Evolutionary conservation across 164 flowering plant genomes (phyloP).

Genomic region (Liquidambar formosana): DNA sequence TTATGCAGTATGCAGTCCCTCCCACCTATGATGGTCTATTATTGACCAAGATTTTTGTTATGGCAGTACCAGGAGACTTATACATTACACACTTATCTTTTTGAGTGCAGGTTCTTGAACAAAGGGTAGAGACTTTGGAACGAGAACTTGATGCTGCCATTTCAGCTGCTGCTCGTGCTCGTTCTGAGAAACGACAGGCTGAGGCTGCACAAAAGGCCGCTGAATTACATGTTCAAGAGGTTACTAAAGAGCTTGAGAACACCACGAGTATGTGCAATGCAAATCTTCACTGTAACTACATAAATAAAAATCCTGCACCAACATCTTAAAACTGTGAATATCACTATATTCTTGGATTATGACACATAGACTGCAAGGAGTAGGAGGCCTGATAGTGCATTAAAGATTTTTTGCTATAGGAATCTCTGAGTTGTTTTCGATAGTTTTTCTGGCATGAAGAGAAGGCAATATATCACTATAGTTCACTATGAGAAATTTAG

Average conservation of each 20-base stretch:
- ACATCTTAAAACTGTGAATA: neutral
- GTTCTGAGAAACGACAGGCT: constrained; percentile 81
- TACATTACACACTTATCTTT: neutral
- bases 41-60: neutral
- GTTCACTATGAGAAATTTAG: neutral
- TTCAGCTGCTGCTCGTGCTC: constrained; percentile 85
- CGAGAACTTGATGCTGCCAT: constrained; percentile 88
- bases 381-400: too few relatives aligned
- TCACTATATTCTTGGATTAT: too few relatives aligned
- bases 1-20: neutral
- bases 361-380: neutral
- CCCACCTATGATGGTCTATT: neutral
- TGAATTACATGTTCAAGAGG: constrained; percentile 66
- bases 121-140: constrained; percentile 80
- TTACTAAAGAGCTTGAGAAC: constrained; percentile 84
- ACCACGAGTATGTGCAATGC: constrained; percentile 66
- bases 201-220: constrained; percentile 81
- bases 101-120: constrained; percentile 77
- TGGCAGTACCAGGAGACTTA: neutral
- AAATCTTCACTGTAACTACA: neutral
- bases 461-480: too few relatives aligned
- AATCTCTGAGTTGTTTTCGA: too few relatives aligned
- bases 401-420: too few relatives aligned
- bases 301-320: neutral
- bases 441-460: too few relatives aligned